Base-by-base conservation (phyloP, 176 grass and related monocot species). In the Oryza coarctata region DNA sequence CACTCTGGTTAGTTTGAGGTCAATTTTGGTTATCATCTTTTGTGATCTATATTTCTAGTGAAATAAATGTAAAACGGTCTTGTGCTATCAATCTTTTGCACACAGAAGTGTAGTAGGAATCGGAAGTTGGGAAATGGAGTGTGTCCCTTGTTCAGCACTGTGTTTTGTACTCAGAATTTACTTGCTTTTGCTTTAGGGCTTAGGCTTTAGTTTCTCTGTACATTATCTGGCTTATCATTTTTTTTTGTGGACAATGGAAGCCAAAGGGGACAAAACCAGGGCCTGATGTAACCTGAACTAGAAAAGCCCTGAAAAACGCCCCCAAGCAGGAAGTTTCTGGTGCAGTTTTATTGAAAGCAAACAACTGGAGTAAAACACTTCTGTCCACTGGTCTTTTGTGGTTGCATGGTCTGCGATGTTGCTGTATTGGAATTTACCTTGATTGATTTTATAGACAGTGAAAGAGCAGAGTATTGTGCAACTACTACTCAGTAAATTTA, bases 11-110 rank as follows among this genome's bases (percentile, higher is more conserved):
- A 34, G 12, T 49, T 63, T 74, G 23, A 39, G 18, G 62, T 74
- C 73, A 74, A 61, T 82, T 86, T 90, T 90, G 84, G 62, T 79
- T 11, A 22, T 26, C 6, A 0, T 26, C 31, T 32, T 63, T 52
- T 80, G 65, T 90, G 82, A 68, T 32, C 29, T 90, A 12, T 68
- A 3, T 12, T 73, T 45, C 50, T 64, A 76, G 34, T 27, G 55
- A 28, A 85, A 89, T 81, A 77, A 55, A 23, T 63, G 44, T 39
- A 44, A 33, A 6, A 73, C 4, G 7, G 12, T n/a, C 12, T 78
- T 73, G 66, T 33, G 74, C 55, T 29, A 47, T n/a, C n/a, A n/a
- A n/a, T 86, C 66, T 71, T 34, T 35, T 78, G 67, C 30, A 30
- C 88, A 28, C 13, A 70, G 0, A 58, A 82, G 58, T 82, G 57